Base-by-base conservation (phyloP, 768 basidiomycete genomes). In the Pulveroboletus sp. region DNA sequence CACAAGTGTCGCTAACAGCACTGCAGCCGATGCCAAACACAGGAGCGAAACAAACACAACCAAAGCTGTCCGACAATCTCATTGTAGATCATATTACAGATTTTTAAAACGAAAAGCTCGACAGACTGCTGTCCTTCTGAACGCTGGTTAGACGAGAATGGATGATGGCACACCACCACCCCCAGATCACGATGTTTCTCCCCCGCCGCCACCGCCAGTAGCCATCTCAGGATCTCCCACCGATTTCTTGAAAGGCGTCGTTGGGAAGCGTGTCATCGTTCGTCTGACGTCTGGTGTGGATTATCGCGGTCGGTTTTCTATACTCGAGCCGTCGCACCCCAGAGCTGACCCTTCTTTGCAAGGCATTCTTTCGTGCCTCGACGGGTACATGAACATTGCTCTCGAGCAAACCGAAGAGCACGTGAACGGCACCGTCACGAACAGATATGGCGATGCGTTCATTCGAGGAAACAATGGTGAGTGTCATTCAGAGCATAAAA, bases 301-400 rank as follows among this genome's bases (percentile, higher is more conserved):
- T 69, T 96, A 98, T 69, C 80, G 83, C 60, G 94, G 94, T 92
- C 50, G 37, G 79, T 45, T 44, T 50, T 36, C 46, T 45, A 44
- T 39, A 14, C 12, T 27, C 8, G 32, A 24, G 35, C 32, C 28
- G 9, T 31, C 30, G 43, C 31, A 33, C 48, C 26, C 30, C 15
- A 12, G 26, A 26, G 31, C 28, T 44, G 27, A 56, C 41, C 21
- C 21, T 21, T 43, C 35, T 37, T n/a, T 10, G 11, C 6, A 98
- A 21, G 95, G 95, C 17, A 77, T 93, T 3, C 72, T 99, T 12
- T 94, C 93, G 3, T 98, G 96, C 63, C 78, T 98, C 21, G 96
- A 98, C 69, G 94, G 94, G 0, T 98, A 96, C 69, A 98, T 99
- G 96, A 98, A 98, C 71, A 95, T 98, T 43, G 96, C 93, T 12